A percentile compares a stretch with the other conserved stretches of the same genome.
phyloP scores from a whole-genome alignment of 345 rosid species.

The Combretum micranthum region DNA sequence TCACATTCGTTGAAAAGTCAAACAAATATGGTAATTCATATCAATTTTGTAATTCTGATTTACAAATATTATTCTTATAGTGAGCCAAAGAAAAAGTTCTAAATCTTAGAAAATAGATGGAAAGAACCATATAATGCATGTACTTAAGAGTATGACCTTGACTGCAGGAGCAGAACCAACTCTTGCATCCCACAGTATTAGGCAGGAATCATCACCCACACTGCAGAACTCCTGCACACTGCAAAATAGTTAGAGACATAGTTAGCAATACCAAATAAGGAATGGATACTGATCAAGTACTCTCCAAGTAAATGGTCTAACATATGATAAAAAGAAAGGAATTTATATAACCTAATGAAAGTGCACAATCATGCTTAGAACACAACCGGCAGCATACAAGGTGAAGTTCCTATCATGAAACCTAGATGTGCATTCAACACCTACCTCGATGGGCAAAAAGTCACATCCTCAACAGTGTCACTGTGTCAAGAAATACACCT shows the following conservation, averaged over 20 bases:
- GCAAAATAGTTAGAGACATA: conserved; percentile 15
- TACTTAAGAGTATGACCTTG: conserved; percentile 31
- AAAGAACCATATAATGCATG: background rate
- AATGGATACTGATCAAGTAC: background rate
- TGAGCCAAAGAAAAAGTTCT: background rate
- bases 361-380: no score
- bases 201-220: conserved; percentile 72
- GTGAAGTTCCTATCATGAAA: background rate
- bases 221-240: conserved; percentile 60
- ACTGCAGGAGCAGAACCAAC: conserved; percentile 40
- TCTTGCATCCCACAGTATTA: conserved; percentile 66
- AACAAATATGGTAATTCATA: no score
- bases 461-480: conserved; percentile 66
- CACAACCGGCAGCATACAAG: background rate
- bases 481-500: conserved; percentile 43
- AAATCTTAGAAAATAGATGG: background rate
- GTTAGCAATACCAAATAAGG: background rate
- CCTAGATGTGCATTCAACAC: background rate
- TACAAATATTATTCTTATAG: background rate
- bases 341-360: no score
- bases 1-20: no score
- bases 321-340: no score
- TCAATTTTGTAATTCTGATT: no score
- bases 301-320: background rate
- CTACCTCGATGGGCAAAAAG: conserved; percentile 59